Conservation (phyloP, 495 filamentous ascomycete genomes). For the Cudoniella acicularis region DNA sequence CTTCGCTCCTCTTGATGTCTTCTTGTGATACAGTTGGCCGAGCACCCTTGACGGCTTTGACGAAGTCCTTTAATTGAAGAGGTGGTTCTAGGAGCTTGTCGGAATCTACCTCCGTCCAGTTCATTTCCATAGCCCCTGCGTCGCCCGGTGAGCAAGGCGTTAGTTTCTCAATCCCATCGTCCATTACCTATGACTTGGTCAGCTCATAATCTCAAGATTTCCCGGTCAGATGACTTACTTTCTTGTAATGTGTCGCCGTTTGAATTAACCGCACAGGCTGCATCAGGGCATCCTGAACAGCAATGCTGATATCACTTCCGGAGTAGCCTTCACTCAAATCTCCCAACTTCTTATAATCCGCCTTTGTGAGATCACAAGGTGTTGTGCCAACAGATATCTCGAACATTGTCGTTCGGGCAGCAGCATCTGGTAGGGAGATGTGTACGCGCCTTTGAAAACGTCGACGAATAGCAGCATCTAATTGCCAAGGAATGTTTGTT, state of each 20-base stretch:
- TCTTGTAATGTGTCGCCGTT: conserved; percentile 97
- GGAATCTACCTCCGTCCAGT: conserved; percentile 80
- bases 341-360: conserved; percentile 76
- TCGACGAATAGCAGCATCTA: conserved; percentile 95
- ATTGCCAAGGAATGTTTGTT: conserved; percentile 98
- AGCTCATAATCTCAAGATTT: not conserved
- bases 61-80: conserved; percentile 85
- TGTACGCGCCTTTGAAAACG: conserved; percentile 96
- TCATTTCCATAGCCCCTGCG: conserved; percentile 80
- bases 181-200: conserved; percentile 52
- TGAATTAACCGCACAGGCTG: conserved; percentile 96
- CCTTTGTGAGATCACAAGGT: conserved; percentile 73
- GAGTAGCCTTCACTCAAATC: conserved; percentile 89
- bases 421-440: conserved; percentile 84
- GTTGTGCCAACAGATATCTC: conserved; percentile 89
- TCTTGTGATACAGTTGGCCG: conserved; percentile 84
- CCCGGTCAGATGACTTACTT: conserved; percentile 48
- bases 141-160: conserved; percentile 96
- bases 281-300: conserved; percentile 96
- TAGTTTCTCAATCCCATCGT: conserved; percentile 69
- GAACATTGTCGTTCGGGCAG: conserved; percentile 94
- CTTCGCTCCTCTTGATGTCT: conserved; percentile 78
- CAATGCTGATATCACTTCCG: conserved; percentile 93
- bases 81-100: conserved; percentile 83
- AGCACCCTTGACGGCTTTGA: conserved; percentile 83